Conservation (phyloP, 1,284 basidiomycete genomes). For the Melanopsichium pennsylvanicum region DNA sequence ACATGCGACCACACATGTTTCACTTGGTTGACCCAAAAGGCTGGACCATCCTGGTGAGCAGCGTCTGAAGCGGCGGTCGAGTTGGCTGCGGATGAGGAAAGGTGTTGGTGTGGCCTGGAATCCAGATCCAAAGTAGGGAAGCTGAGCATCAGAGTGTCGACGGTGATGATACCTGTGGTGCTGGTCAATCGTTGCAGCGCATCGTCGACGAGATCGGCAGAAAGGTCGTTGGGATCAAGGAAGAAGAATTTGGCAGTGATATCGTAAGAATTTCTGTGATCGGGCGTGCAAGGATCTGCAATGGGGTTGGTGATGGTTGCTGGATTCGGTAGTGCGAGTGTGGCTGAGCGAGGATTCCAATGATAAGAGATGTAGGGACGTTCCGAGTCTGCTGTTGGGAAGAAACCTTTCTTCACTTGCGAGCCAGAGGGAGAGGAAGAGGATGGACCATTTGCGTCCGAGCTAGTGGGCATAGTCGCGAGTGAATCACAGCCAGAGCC, state of each 20-base stretch:
- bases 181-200: slow-evolving; percentile 45
- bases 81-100: neutral
- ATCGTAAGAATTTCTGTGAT: slow-evolving; percentile 49
- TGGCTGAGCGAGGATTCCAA: slow-evolving; percentile 22
- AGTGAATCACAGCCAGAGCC: slow-evolving; percentile 27
- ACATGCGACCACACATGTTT: slow-evolving; percentile 29
- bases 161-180: slow-evolving; percentile 53
- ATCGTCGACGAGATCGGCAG: slow-evolving; percentile 40
- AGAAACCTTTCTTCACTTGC: slow-evolving; percentile 43
- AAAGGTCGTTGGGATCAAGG: slow-evolving; percentile 28
- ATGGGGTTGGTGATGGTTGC: slow-evolving; percentile 49
- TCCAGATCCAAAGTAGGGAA: slow-evolving; percentile 49
- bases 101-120: slow-evolving; percentile 9
- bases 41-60: neutral
- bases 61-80: too few relatives aligned
- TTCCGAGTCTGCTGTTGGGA: slow-evolving; percentile 30
- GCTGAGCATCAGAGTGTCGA: slow-evolving; percentile 52
- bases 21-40: slow-evolving; percentile 9
- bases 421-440: slow-evolving; percentile 5
- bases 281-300: slow-evolving; percentile 50
- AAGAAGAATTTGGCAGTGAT: slow-evolving; percentile 62
- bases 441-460: neutral
- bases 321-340: slow-evolving; percentile 50
- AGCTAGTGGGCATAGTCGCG: slow-evolving; percentile 28
- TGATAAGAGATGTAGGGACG: slow-evolving; percentile 55